These are phyloP conservation scores for Colletotrichum camelliae DNA, from an alignment of 2,329 filamentous ascomycete species.

Conservation along the genomic window DNA sequence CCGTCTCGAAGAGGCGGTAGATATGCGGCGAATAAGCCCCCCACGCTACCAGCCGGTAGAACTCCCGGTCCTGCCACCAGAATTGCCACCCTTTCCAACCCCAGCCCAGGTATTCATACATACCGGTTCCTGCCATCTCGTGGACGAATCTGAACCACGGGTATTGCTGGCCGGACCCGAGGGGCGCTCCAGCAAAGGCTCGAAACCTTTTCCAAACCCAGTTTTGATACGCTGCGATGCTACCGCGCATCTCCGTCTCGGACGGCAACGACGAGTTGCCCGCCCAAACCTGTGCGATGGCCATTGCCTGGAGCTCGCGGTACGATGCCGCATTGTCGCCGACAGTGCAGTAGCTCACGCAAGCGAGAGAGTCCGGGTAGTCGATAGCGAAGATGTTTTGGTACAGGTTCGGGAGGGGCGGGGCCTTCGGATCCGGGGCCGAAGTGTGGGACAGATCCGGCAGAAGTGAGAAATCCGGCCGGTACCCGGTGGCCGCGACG, in stretches of 20 bases:
- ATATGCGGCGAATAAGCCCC: conserved; percentile 46
- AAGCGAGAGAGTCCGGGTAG: conserved; percentile 47
- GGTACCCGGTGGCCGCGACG: conserved; percentile 41
- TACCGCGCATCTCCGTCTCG: conserved; percentile 37
- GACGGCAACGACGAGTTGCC: conserved; percentile 39
- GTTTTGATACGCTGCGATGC: conserved; percentile 36
- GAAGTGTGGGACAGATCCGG: conserved; percentile 28
- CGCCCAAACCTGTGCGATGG: conserved; percentile 31
- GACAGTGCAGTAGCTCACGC: conserved; percentile 42
- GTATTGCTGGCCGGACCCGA: conserved; percentile 32
- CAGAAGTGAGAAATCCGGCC: conserved; percentile 32
- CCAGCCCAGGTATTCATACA: conserved; percentile 45
- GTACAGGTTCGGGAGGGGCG: conserved; percentile 41
- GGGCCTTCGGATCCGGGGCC: conserved; percentile 28
- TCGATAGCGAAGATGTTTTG: conserved; percentile 49
- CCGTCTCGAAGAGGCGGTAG: conserved; percentile 45
- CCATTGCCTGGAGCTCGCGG: conserved; percentile 48
- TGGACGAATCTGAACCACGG: conserved; percentile 46
- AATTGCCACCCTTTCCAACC: conserved; percentile 44
- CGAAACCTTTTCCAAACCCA: conserved; percentile 34
- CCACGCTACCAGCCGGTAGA: conserved; percentile 42
- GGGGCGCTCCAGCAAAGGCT: conserved; percentile 27
- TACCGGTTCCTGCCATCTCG: conserved; percentile 44
- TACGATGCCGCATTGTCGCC: conserved; percentile 38
- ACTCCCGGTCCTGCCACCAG: conserved; percentile 41